A percentile compares a stretch with the other conserved stretches of the same genome.
phyloP scores from a whole-genome alignment of 106 monocot species.

The Dioscorea alata region DNA sequence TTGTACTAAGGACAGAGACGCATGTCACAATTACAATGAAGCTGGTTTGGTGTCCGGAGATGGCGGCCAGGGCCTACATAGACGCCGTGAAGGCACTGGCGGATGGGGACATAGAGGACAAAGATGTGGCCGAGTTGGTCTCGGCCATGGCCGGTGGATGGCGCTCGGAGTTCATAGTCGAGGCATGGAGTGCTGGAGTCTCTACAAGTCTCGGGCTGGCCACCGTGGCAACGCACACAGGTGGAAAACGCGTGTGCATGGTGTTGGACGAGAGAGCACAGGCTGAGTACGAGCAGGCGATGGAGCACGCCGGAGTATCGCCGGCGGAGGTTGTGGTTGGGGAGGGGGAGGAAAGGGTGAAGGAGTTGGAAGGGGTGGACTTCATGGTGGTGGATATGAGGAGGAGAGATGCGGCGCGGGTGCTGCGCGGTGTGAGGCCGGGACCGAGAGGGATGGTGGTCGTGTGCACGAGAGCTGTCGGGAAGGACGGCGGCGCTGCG shows the following conservation, averaged over 20 bases:
- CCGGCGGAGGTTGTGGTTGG: slow-evolving; percentile 13
- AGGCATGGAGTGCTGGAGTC: slow-evolving; percentile 25
- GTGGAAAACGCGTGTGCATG: slow-evolving; percentile 41
- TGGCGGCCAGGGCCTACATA: slow-evolving; percentile 67
- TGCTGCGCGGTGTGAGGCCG: slow-evolving; percentile 39
- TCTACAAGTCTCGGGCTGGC: slow-evolving; percentile 36
- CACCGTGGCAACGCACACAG: slow-evolving; percentile 40
- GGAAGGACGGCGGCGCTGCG: slow-evolving; percentile 6
- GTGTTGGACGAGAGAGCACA: slow-evolving; percentile 23
- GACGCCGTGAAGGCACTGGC: slow-evolving; percentile 50
- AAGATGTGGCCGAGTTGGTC: slow-evolving; percentile 68
- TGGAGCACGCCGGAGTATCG: slow-evolving; percentile 2
- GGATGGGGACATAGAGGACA: slow-evolving; percentile 8
- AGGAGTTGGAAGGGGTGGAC: slow-evolving; percentile 46
- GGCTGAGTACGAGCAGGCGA: slow-evolving; percentile 6
- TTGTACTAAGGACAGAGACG: background rate
- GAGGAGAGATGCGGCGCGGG: slow-evolving; percentile 41
- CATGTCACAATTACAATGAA: slow-evolving; percentile 35
- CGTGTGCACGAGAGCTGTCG: slow-evolving; percentile 26
- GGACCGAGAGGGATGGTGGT: slow-evolving; percentile 76
- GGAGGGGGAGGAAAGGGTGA: slow-evolving; percentile 36
- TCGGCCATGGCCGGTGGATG: slow-evolving; percentile 90
- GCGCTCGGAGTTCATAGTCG: slow-evolving; percentile 53
- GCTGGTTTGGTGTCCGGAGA: slow-evolving; percentile 89
- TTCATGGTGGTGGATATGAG: slow-evolving; percentile 65